These are phyloP conservation scores for Blastomyces gilchristii DNA, from an alignment of 2,329 filamentous ascomycete species.

Conservation along the genomic window DNA sequence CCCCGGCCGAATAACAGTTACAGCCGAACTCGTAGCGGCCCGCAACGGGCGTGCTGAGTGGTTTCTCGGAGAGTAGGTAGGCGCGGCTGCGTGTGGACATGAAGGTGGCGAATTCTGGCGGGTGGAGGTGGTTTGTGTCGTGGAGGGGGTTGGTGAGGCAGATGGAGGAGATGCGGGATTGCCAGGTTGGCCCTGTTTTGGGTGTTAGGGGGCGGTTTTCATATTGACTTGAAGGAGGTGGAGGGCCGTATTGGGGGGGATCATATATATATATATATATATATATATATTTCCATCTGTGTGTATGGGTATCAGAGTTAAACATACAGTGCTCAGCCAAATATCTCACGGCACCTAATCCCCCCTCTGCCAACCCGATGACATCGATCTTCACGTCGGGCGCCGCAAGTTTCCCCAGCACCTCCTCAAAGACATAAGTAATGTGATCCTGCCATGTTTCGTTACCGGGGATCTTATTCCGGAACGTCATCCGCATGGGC, in stretches of 20 bases:
- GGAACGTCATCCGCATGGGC: constrained; percentile 40
- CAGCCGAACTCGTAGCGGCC: constrained; percentile 50
- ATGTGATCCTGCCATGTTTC: constrained; percentile 51
- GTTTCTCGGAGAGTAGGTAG: constrained; percentile 47
- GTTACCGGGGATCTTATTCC: constrained; percentile 57
- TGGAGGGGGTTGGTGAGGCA: constrained; percentile 32
- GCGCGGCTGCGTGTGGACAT: constrained; percentile 47
- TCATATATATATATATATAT: not conserved
- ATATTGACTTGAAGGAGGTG: not conserved
- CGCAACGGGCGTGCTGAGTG: constrained; percentile 45
- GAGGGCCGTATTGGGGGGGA: too few relatives aligned
- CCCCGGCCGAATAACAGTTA: constrained; percentile 60
- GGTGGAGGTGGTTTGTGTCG: constrained; percentile 21
- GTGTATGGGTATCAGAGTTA: too few relatives aligned
- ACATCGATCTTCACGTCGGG: constrained; percentile 53
- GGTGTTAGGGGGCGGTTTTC: not conserved
- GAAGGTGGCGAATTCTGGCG: constrained; percentile 24
- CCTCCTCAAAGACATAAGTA: constrained; percentile 52
- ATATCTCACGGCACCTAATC: constrained; percentile 48
- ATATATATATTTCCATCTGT: not conserved
- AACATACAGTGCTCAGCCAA: constrained; percentile 47
- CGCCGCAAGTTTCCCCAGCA: constrained; percentile 45
- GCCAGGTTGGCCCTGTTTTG: constrained; percentile 32
- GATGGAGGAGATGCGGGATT: constrained; percentile 31
- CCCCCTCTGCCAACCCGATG: constrained; percentile 59